Conservation (phyloP, 169 alveolate species). For the Plasmodium gallinaceum region DNA sequence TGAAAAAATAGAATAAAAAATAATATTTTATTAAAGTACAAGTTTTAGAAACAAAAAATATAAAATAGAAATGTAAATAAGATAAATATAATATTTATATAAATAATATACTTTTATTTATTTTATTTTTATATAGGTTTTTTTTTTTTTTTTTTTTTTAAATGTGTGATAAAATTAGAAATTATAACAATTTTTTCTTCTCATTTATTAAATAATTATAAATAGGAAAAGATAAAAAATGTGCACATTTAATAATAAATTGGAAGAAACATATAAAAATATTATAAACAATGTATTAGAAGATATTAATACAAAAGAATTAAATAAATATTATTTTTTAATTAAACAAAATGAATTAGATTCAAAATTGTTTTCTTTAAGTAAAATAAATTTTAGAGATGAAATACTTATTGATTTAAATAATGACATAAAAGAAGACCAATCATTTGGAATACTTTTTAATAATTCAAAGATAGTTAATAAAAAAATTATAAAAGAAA, state of each 20-base stretch:
- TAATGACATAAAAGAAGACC: slow-evolving; percentile 38
- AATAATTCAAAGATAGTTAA: slow-evolving; percentile 42
- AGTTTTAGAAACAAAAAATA: no score
- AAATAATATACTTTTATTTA: not conserved
- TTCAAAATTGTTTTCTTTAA: slow-evolving; percentile 29
- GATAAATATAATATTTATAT: not conserved
- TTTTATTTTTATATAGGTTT: no score
- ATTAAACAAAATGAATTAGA: slow-evolving; percentile 21
- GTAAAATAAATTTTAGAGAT: slow-evolving; percentile 59
- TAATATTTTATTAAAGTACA: not conserved
- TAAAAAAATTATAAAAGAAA: slow-evolving; percentile 30
- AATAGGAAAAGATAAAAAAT: slow-evolving; percentile 16
- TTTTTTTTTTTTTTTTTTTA: no score
- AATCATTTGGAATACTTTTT: slow-evolving; percentile 27
- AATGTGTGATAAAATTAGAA: no score
- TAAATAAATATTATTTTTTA: slow-evolving; percentile 47
- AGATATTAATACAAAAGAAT: slow-evolving; percentile 4
- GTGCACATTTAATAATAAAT: slow-evolving; percentile 9
- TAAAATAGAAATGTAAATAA: not conserved
- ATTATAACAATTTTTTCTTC: no score
- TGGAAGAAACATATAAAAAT: slow-evolving; percentile 30
- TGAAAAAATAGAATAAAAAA: not conserved
- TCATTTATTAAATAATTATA: no score
- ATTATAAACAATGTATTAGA: slow-evolving; percentile 28
- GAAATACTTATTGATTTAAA: slow-evolving; percentile 31